These are phyloP conservation scores for Arachis hypogaea DNA, from an alignment of 306 rosid species.

Conservation along the genomic window DNA sequence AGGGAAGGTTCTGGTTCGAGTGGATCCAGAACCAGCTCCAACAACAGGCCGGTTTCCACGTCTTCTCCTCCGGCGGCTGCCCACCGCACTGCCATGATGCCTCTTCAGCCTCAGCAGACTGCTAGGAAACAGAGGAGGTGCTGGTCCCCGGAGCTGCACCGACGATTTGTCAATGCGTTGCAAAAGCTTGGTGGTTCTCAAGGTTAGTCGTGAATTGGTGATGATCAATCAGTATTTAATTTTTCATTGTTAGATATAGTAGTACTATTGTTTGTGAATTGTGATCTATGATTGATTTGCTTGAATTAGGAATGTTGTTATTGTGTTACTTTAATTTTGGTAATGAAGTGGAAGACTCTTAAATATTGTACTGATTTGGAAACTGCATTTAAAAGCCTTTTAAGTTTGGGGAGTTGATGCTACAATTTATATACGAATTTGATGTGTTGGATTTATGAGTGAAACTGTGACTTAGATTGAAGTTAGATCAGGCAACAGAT, in stretches of 20 bases:
- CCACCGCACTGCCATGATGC: slow-evolving; percentile 35
- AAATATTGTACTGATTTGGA: slow-evolving; percentile 31
- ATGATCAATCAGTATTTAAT: not conserved
- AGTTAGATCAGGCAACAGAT: slow-evolving; percentile 34
- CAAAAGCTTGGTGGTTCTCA: slow-evolving; percentile 98
- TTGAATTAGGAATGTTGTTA: slow-evolving; percentile 36
- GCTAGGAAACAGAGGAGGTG: slow-evolving; percentile 90
- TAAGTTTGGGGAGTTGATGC: slow-evolving; percentile 21
- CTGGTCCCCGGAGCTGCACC: slow-evolving; percentile 96
- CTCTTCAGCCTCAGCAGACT: slow-evolving; percentile 52
- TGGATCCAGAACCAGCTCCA: slow-evolving; percentile 59
- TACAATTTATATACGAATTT: slow-evolving; percentile 34
- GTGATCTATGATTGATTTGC: slow-evolving; percentile 8
- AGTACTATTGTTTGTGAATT: slow-evolving; percentile 11
- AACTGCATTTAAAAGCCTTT: slow-evolving; percentile 13
- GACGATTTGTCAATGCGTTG: slow-evolving; percentile 82
- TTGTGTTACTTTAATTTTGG: slow-evolving; percentile 4
- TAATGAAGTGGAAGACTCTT: not conserved
- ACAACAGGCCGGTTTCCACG: slow-evolving; percentile 53
- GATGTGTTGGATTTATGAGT: slow-evolving; percentile 21
- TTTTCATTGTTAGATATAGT: too few relatives aligned
- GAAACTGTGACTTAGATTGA: slow-evolving; percentile 28
- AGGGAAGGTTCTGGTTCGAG: slow-evolving; percentile 64
- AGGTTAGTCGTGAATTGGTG: slow-evolving; percentile 57
- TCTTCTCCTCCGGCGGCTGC: slow-evolving; percentile 45